A percentile compares a stretch with the other conserved stretches of the same genome.
Conservation (phyloP, 306 rosid genomes). For the Cucurbita moschata region DNA sequence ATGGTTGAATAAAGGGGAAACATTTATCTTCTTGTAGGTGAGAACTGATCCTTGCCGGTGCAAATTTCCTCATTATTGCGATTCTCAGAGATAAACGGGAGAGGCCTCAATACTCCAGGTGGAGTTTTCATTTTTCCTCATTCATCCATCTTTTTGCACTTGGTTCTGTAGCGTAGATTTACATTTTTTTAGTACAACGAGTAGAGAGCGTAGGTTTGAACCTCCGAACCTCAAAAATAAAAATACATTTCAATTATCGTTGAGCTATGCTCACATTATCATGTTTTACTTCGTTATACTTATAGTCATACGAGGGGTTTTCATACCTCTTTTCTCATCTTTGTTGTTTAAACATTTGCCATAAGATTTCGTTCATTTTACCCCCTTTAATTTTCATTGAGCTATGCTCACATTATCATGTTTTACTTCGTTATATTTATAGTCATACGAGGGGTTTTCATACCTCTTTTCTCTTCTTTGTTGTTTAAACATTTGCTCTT, state of each 20-base stretch:
- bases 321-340: background rate
- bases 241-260: too few relatives aligned
- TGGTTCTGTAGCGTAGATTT: background rate
- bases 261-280: too few relatives aligned
- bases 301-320: background rate
- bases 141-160: background rate
- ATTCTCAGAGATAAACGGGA: conserved; percentile 29
- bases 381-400: too few relatives aligned
- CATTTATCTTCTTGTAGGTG: conserved; percentile 27
- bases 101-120: background rate
- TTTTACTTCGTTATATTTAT: background rate
- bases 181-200: too few relatives aligned
- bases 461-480: background rate
- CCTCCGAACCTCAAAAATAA: too few relatives aligned
- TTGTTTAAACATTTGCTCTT: background rate
- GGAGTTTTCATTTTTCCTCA: background rate
- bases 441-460: background rate
- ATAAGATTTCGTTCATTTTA: background rate
- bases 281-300: background rate
- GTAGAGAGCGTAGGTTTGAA: too few relatives aligned
- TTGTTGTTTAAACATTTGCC: background rate
- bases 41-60: conserved; percentile 56
- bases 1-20: background rate
- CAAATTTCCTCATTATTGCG: conserved; percentile 47
- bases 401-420: background rate